Evolutionary conservation across 495 filamentous ascomycete genomes (phyloP).

Genomic region (Talaromyces thailandensis): DNA sequence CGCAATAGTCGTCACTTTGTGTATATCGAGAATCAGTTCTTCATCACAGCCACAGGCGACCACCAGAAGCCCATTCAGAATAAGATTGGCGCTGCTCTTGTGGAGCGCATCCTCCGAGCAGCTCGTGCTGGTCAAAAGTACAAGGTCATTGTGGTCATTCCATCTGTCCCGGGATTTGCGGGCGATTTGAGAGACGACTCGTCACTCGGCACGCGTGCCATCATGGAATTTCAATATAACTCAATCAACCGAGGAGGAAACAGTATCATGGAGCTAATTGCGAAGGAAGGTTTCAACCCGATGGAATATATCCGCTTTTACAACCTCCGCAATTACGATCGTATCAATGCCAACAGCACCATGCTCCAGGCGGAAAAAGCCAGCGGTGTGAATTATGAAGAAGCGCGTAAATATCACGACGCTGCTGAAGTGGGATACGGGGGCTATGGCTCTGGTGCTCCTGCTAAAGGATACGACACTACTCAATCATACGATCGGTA

Average conservation of each 20-base stretch:
- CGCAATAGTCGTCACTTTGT: constrained; percentile 72
- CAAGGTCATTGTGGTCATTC: constrained; percentile 80
- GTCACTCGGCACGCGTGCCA: constrained; percentile 77
- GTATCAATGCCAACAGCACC: constrained; percentile 63
- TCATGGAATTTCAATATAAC: constrained; percentile 94
- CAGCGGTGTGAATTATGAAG: constrained; percentile 66
- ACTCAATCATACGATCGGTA: constrained; percentile 49
- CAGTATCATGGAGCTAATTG: constrained; percentile 75
- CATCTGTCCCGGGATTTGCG: constrained; percentile 82
- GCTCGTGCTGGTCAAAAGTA: constrained; percentile 62
- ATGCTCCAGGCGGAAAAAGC: constrained; percentile 56
- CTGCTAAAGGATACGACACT: constrained; percentile 32
- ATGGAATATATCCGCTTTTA: constrained; percentile 89
- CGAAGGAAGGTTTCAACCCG: constrained; percentile 60
- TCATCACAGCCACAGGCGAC: constrained; percentile 81
- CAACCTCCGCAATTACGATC: constrained; percentile 88
- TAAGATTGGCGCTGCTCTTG: constrained; percentile 79
- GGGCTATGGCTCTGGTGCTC: constrained; percentile 28
- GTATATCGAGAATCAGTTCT: constrained; percentile 98
- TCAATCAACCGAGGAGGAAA: constrained; percentile 82
- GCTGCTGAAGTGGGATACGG: constrained; percentile 28
- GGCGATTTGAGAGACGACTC: constrained; percentile 76
- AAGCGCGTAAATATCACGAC: constrained; percentile 60
- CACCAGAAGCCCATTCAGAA: constrained; percentile 75
- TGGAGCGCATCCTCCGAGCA: constrained; percentile 78